Evolutionary conservation across 2,329 filamentous ascomycete genomes (phyloP).

Genomic region (Stagonosporopsis cucurbitacearum): DNA sequence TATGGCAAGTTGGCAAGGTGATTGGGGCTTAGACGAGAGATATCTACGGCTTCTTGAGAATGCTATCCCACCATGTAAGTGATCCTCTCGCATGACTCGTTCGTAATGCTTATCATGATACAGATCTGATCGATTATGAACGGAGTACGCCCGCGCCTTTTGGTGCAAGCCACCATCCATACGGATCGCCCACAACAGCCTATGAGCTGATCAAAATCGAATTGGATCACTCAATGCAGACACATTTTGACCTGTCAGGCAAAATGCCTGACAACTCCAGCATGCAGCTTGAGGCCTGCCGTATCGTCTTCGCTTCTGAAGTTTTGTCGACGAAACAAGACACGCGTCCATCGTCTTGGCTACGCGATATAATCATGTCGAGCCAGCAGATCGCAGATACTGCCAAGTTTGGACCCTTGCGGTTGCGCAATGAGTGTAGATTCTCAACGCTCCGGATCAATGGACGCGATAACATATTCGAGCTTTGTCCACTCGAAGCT

Average conservation of each 20-base stretch:
- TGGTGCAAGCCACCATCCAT: constrained; percentile 29
- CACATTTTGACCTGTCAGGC: constrained; percentile 27
- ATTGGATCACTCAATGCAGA: constrained; percentile 32
- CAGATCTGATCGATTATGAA: constrained; percentile 34
- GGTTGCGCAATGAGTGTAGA: constrained; percentile 22
- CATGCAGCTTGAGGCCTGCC: constrained; percentile 37
- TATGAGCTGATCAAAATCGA: constrained; percentile 37
- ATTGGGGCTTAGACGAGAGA: constrained; percentile 33
- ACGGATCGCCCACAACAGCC: constrained; percentile 32
- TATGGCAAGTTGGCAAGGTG: constrained; percentile 37
- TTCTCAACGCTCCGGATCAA: constrained; percentile 12
- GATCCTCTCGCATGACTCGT: neutral
- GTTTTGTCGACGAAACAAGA: constrained; percentile 13
- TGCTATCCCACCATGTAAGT: constrained; percentile 32
- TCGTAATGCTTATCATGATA: neutral
- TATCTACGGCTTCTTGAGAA: constrained; percentile 24
- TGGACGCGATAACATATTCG: constrained; percentile 26
- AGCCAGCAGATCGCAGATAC: constrained; percentile 22
- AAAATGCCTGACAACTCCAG: constrained; percentile 29
- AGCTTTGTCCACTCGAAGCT: constrained; percentile 32
- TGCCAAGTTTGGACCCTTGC: constrained; percentile 31
- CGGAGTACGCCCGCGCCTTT: constrained; percentile 29
- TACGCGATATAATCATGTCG: constrained; percentile 36
- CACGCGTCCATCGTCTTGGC: constrained; percentile 23
- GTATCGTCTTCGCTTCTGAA: constrained; percentile 38